Evolutionary conservation across 257 asterid species (phyloP), one percentile per base, ranked within the genome.

Genomic region (Petunia secreta): DNA sequence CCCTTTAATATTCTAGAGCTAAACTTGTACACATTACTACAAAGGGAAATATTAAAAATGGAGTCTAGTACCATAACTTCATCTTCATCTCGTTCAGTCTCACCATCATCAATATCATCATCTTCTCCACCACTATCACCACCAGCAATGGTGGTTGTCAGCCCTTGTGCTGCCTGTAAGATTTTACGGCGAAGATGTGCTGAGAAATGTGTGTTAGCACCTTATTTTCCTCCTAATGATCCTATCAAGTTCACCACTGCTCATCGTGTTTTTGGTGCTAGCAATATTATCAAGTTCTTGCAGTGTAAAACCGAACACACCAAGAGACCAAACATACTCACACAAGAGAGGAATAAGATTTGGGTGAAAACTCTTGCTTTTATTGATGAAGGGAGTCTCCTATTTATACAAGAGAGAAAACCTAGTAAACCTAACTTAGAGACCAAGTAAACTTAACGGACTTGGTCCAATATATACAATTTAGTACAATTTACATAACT

Each of bases 261-360:
- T 81, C 97, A 92, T 77, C 96, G 97, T 15, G 93, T 92, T 4
- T 92, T 94, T 52, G 98, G 98, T 15, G 98, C 98, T 16, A 92
- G 98, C 83, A 94, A 94, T 85, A 92, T 94, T 48, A 90, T 91
- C 82, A 94, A 94, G 89, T 80, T 91, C 64, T 83, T 94, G 83
- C 97, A 92, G 97, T 25, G 25, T 25, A 25, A 25, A 25, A 25
- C 25, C 25, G 25, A 25, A 25, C 25, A 25, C 25, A 25, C 25
- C 0, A 0, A 25, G 25, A 25, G 25, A 25, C 25, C 25, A 25
- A 25, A 25, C 25, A 25, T 25, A 25, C 25, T 25, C 25, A 25
- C 25, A 25, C 25, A 25, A 25, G 25, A 25, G 25, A 25, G 25
- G 25, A 25, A 25, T 25, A 25, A 25, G 25, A 25, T 25, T 25